Evolutionary conservation across 2,329 filamentous ascomycete genomes (phyloP).

Genomic region (Lomentospora prolificans): DNA sequence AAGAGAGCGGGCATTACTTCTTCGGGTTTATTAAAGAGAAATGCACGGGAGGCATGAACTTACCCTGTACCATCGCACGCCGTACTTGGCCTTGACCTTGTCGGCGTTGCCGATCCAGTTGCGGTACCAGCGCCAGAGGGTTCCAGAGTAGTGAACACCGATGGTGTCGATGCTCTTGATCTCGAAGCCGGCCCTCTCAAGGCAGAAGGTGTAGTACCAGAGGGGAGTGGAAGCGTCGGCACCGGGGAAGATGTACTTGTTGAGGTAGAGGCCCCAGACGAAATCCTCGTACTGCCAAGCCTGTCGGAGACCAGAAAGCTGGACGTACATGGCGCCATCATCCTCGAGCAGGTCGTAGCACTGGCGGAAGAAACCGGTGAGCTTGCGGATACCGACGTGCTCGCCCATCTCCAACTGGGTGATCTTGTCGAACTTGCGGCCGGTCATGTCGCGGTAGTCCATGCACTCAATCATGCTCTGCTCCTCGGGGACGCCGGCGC

Average conservation of each 20-base stretch:
- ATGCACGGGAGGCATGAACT: too few relatives aligned
- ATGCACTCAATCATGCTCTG: constrained; percentile 91
- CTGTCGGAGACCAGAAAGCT: constrained; percentile 89
- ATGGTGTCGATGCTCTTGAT: constrained; percentile 88
- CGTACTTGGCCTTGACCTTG: constrained; percentile 91
- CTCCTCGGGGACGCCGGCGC: constrained; percentile 69
- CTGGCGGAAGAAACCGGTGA: constrained; percentile 71
- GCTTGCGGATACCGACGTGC: constrained; percentile 91
- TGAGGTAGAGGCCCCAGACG: constrained; percentile 98
- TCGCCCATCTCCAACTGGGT: constrained; percentile 98
- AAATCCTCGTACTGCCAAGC: constrained; percentile 97
- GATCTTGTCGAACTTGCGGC: constrained; percentile 84
- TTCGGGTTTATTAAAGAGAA: too few relatives aligned
- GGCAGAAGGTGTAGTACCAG: constrained; percentile 72
- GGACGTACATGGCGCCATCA: constrained; percentile 90
- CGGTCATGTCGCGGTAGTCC: constrained; percentile 92
- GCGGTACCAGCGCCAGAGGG: constrained; percentile 95
- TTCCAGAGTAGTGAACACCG: constrained; percentile 94
- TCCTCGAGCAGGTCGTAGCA: constrained; percentile 94
- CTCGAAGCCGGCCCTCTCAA: constrained; percentile 74
- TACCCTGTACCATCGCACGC: constrained; percentile 89
- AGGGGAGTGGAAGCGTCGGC: constrained; percentile 92
- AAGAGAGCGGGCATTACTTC: too few relatives aligned
- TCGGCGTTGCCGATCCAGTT: constrained; percentile 95
- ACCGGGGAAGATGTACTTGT: constrained; percentile 98